Evolutionary conservation across 345 rosid genomes (phyloP).

Genomic region (Dipteronia dyeriana): DNA sequence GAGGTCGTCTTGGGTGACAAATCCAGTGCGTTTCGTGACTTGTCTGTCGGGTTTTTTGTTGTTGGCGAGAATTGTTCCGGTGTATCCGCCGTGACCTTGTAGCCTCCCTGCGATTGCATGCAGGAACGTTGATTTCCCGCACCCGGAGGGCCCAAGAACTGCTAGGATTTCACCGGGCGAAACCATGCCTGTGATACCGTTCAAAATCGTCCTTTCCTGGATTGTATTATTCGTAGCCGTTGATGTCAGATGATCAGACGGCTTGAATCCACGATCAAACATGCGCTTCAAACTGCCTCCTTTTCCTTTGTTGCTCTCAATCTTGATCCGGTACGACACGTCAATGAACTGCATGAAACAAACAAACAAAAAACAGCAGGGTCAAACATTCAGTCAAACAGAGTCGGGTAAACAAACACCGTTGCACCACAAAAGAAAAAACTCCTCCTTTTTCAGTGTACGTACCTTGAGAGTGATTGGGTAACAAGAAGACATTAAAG

Average conservation of each 20-base stretch:
- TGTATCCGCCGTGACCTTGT: constrained; percentile 44
- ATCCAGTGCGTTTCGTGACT: constrained; percentile 65
- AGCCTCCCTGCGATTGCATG: constrained; percentile 79
- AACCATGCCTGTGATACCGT: constrained; percentile 71
- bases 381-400: constrained; percentile 34
- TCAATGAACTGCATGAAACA: constrained; percentile 65
- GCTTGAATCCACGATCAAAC: constrained; percentile 24
- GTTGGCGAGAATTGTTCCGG: constrained; percentile 73
- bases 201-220: constrained; percentile 61
- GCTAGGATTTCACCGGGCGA: constrained; percentile 92
- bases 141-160: constrained; percentile 92
- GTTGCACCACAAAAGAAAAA: background rate
- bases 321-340: constrained; percentile 59
- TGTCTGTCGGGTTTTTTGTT: constrained; percentile 51
- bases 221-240: background rate
- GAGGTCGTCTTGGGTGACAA: constrained; percentile 87
- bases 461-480: constrained; percentile 86
- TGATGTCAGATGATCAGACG: constrained; percentile 34
- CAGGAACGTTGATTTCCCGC: constrained; percentile 87
- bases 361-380: background rate
- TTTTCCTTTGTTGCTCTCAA: constrained; percentile 26
- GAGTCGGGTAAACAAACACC: constrained; percentile 15
- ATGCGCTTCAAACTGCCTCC: constrained; percentile 38
- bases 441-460: background rate
- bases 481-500: constrained; percentile 54